These are phyloP conservation scores for Castanea crenata DNA, from an alignment of 306 rosid genomes.

Conservation along the genomic window DNA sequence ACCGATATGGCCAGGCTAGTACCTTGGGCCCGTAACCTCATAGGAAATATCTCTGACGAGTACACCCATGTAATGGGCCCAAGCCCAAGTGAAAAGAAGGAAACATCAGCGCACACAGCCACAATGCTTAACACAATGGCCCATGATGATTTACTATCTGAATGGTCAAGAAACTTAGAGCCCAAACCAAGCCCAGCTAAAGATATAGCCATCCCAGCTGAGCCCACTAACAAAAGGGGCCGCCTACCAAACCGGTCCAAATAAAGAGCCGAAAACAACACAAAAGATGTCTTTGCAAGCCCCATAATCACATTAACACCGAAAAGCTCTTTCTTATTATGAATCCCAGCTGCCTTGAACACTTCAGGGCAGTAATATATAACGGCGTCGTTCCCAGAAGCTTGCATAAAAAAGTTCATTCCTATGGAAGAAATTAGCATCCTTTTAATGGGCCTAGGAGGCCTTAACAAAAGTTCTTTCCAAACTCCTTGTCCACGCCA, in stretches of 20 bases:
- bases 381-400: conserved; percentile 93
- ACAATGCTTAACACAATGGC: conserved; percentile 47
- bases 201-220: conserved; percentile 55
- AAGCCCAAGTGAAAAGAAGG: conserved; percentile 85
- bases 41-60: conserved; percentile 71
- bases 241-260: conserved; percentile 72
- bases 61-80: conserved; percentile 89
- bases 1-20: conserved; percentile 65
- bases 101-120: conserved; percentile 59
- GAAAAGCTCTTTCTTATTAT: conserved; percentile 41
- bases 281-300: conserved; percentile 53
- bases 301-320: conserved; percentile 77
- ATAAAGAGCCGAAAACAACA: conserved; percentile 49
- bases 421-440: conserved; percentile 72
- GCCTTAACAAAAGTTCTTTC: conserved; percentile 62
- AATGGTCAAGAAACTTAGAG: conserved; percentile 41
- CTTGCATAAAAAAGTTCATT: conserved; percentile 88
- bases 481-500: conserved; percentile 56
- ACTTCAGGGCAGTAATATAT: conserved; percentile 75
- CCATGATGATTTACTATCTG: conserved; percentile 42
- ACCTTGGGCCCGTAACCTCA: conserved; percentile 69
- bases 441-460: conserved; percentile 43
- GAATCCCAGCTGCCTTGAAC: conserved; percentile 70
- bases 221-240: conserved; percentile 69
- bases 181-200: conserved; percentile 59